Percentiles rank a stretch among this genome's conserved stretches.
phyloP scores from a whole-genome alignment of 345 rosid species.

The Pseudoturritis turrita region DNA sequence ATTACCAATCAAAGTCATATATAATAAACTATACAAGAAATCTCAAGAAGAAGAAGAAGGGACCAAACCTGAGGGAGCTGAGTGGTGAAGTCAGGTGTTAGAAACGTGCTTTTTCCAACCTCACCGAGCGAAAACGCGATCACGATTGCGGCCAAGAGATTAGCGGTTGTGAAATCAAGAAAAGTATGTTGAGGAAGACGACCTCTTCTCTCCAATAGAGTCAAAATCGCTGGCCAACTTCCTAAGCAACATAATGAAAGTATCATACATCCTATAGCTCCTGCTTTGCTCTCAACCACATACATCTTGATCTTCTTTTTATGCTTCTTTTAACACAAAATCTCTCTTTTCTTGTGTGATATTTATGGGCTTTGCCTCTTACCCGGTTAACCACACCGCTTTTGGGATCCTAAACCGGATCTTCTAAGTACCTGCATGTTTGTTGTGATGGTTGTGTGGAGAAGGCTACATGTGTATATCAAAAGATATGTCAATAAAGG shows the following conservation, averaged over 20 bases:
- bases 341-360: not conserved
- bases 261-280: slow-evolving; percentile 82
- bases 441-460: not conserved
- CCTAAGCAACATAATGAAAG: slow-evolving; percentile 67
- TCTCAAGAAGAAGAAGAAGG: not conserved
- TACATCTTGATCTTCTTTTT: slow-evolving; percentile 49
- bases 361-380: not conserved
- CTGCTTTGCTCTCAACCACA: slow-evolving; percentile 80
- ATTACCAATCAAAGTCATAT: not conserved
- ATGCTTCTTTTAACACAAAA: not conserved
- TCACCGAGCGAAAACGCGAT: slow-evolving; percentile 85
- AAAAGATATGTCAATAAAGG: not conserved
- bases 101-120: slow-evolving; percentile 40
- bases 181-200: slow-evolving; percentile 92
- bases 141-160: slow-evolving; percentile 65
- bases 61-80: slow-evolving; percentile 63
- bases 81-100: slow-evolving; percentile 52
- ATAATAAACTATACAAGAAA: no score
- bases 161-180: slow-evolving; percentile 80
- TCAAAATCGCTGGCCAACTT: slow-evolving; percentile 84
- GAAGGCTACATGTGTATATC: slow-evolving; percentile 1
- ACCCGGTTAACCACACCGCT: slow-evolving; percentile 5
- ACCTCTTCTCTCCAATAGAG: slow-evolving; percentile 74
- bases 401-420: not conserved
- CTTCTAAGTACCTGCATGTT: not conserved